Conservation (phyloP, 495 filamentous ascomycete genomes). For the Aspergillus sclerotiicarbonarius region DNA sequence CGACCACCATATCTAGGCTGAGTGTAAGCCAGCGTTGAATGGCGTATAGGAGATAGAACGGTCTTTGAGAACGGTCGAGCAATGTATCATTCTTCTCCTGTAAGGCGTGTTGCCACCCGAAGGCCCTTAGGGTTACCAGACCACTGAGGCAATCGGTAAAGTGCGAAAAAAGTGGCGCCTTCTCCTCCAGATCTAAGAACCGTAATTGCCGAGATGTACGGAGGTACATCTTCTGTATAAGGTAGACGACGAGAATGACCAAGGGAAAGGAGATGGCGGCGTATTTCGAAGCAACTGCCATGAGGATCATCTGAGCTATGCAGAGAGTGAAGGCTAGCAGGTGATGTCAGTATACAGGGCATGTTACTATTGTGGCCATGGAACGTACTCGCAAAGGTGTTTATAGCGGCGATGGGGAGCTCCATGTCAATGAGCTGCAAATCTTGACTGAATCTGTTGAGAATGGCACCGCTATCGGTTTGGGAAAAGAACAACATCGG, state of each 20-base stretch:
- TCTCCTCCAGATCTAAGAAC: conserved; percentile 55
- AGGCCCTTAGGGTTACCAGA: conserved; percentile 46
- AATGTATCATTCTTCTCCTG: conserved; percentile 35
- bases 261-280: conserved; percentile 39
- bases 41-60: conserved; percentile 49
- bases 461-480: conserved; percentile 15
- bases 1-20: conserved; percentile 39
- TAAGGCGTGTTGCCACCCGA: conserved; percentile 42
- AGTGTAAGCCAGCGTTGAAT: conserved; percentile 45
- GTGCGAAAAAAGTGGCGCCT: conserved; percentile 51
- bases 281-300: conserved; percentile 37
- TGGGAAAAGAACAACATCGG: conserved; percentile 49
- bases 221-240: conserved; percentile 55
- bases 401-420: conserved; percentile 34
- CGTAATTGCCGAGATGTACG: conserved; percentile 58
- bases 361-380: too few relatives aligned
- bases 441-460: conserved; percentile 34
- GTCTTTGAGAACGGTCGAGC: conserved; percentile 52
- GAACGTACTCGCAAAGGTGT: conserved; percentile 22
- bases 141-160: conserved; percentile 47
- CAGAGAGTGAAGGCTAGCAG: conserved; percentile 30
- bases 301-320: conserved; percentile 40
- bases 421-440: conserved; percentile 52
- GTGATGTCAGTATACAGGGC: neutral
- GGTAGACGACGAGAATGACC: conserved; percentile 36